Percentiles rank a stretch among this genome's conserved stretches.
Evolutionary conservation across 768 basidiomycete species (phyloP).

Genomic region (Trametes punicea): DNA sequence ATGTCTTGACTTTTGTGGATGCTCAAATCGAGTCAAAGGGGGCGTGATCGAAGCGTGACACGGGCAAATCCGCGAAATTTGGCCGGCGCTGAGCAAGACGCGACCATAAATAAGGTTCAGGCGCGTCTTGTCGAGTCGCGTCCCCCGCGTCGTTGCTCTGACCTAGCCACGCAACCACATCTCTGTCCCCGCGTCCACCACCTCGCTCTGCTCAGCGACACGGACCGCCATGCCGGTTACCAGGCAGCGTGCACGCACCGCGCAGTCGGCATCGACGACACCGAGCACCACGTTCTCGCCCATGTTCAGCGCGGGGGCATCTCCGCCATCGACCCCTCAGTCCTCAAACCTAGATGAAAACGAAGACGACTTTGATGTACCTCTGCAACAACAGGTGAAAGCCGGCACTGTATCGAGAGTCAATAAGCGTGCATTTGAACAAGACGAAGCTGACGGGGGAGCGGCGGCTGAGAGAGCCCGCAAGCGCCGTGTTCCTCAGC

Average conservation of each 20-base stretch:
- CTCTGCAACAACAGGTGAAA: neutral
- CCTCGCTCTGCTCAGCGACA: neutral
- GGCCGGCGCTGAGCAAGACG: slow-evolving; percentile 16
- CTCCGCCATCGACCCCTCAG: slow-evolving; percentile 48
- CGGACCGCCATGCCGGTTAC: slow-evolving; percentile 20
- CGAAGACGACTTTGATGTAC: neutral
- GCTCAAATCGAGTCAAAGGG: neutral
- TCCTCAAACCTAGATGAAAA: slow-evolving; percentile 41
- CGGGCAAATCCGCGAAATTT: slow-evolving; percentile 9
- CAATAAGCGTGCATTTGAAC: slow-evolving; percentile 18
- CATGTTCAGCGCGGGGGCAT: slow-evolving; percentile 45
- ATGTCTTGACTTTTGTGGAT: neutral
- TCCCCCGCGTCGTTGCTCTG: slow-evolving; percentile 17
- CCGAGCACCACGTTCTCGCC: slow-evolving; percentile 48
- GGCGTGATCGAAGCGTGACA: neutral
- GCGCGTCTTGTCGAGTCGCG: slow-evolving; percentile 24
- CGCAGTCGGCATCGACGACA: slow-evolving; percentile 33
- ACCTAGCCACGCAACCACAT: slow-evolving; percentile 14
- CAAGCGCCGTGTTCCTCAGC: slow-evolving; percentile 22
- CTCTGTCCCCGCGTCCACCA: neutral
- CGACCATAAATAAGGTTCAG: slow-evolving; percentile 29
- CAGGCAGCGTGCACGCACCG: slow-evolving; percentile 24
- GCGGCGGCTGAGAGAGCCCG: slow-evolving; percentile 8
- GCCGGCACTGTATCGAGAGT: slow-evolving; percentile 10
- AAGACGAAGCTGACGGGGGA: slow-evolving; percentile 3